Evolutionary conservation across 306 rosid species (phyloP), one percentile per base, ranked within the genome.

Genomic region (Gastrolobium villosum): DNA sequence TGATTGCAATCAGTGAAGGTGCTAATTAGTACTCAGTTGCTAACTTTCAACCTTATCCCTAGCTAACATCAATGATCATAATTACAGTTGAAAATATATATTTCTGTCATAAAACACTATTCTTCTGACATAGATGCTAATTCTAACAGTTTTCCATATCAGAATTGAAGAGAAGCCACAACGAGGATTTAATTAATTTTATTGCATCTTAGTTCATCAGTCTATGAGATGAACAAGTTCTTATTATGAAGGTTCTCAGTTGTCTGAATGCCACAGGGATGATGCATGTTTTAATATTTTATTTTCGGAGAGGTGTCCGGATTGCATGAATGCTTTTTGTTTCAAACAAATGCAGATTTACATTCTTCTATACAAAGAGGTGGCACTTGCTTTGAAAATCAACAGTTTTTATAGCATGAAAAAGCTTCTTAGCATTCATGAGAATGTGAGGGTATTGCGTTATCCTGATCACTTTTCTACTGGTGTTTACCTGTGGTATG

Each of bases 401-500:
- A 96, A 96, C 84, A 96, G 99, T 59, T 96, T 87, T 20, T 88
- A 93, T 86, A 91, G 99, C 93, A 96, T 93, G 96, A 86, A 74
- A 86, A 96, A 75, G 86, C 93, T 96, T 82, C 90, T 96, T 53
- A 81, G 93, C 84, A 96, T 96, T 76, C 99, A 96, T 76, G 99
- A 96, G 90, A 96, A 96, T 71, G 98, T 96, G 81, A 91, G 97
- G 88, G 99, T 96, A 75, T 76, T 96, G 77, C 94, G 98, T 71
- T 96, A 93, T 75, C 99, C 99, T 26, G 98, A 96, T 82, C 99
- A 96, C 93, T 96, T 96, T 73, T 93, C 99, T 71, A 78, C 84
- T 86, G 99, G 99, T 62, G 98, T 96, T 82, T 91, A 96, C 86
- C 86, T 96, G 79, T 96, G 99, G 99, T 96, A 91, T 76, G 94